phyloP scores from a whole-genome alignment of 2,329 filamentous ascomycete species.

The Trichoderma atroviride region DNA sequence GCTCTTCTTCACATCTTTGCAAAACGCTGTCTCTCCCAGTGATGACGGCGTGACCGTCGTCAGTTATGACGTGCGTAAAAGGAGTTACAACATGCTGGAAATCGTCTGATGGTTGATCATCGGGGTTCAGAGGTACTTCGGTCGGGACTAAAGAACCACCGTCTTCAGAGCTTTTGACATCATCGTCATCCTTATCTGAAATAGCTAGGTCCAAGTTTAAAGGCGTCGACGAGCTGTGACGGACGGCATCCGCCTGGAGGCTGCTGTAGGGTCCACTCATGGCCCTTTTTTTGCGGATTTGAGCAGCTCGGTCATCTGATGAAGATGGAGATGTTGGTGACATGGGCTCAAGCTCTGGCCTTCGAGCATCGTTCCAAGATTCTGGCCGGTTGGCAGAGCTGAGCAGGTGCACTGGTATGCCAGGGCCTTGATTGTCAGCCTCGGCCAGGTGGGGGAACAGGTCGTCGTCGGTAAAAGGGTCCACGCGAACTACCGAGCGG shows the following conservation, averaged over 20 bases:
- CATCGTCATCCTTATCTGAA: conserved; percentile 39
- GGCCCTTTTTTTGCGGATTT: conserved; percentile 40
- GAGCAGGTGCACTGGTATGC: conserved; percentile 37
- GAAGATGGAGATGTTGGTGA: conserved; percentile 31
- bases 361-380: conserved; percentile 34
- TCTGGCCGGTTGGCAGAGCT: conserved; percentile 37
- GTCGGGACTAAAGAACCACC: not conserved
- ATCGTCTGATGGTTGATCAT: conserved; percentile 24
- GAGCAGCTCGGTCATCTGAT: conserved; percentile 31
- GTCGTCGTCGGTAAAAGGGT: conserved; percentile 53
- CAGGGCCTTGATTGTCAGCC: conserved; percentile 36
- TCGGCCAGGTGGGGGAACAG: conserved; percentile 42
- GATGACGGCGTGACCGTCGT: conserved; percentile 79
- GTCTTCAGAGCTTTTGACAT: not conserved
- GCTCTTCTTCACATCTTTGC: conserved; percentile 86
- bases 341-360: conserved; percentile 34
- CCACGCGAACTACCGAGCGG: conserved; percentile 74
- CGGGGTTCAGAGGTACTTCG: not conserved
- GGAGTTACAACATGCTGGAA: conserved; percentile 66
- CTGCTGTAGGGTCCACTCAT: conserved; percentile 47
- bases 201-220: conserved; percentile 39
- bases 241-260: conserved; percentile 49
- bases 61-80: conserved; percentile 76
- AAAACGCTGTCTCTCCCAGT: conserved; percentile 74
- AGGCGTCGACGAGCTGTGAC: conserved; percentile 42